These are phyloP conservation scores for Infundibulicybe gibba DNA, from an alignment of 768 basidiomycete genomes.

Conservation along the genomic window DNA sequence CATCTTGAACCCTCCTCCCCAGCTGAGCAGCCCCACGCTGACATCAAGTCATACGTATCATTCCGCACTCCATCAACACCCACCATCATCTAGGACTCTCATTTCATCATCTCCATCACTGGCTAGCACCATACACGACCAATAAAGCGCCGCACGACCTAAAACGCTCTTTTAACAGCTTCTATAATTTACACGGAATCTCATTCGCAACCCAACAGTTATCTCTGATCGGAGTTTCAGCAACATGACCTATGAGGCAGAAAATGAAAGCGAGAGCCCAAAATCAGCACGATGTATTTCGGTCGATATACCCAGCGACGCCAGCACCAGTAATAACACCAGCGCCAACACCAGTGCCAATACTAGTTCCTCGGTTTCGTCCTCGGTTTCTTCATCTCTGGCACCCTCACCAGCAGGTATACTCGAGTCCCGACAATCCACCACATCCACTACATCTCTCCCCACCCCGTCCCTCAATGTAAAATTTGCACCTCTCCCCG, in stretches of 20 bases:
- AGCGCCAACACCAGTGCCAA: too few relatives aligned
- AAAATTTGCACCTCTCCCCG: constrained; percentile 59
- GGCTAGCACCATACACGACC: too few relatives aligned
- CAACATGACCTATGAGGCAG: constrained; percentile 11
- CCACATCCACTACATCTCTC: constrained; percentile 11
- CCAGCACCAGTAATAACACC: background rate
- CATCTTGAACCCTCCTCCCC: constrained; percentile 9
- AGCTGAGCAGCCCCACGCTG: too few relatives aligned
- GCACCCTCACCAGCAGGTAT: constrained; percentile 35
- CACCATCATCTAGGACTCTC: constrained; percentile 6
- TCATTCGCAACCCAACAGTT: too few relatives aligned
- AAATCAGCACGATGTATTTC: constrained; percentile 36
- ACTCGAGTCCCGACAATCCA: constrained; percentile 1
- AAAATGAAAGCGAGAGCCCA: constrained; percentile 4
- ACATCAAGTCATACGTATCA: too few relatives aligned
- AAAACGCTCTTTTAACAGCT: too few relatives aligned
- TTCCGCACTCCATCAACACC: constrained; percentile 13
- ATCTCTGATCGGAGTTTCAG: too few relatives aligned
- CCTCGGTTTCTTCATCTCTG: constrained; percentile 40
- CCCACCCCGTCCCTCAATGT: constrained; percentile 30
- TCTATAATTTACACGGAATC: too few relatives aligned
- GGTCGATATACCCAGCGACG: constrained; percentile 37
- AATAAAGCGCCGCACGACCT: too few relatives aligned
- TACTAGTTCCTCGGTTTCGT: constrained; percentile 17
- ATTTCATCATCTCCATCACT: too few relatives aligned